These are phyloP conservation scores for Leccinum sublutescens DNA, from an alignment of 768 basidiomycete species.

Conservation along the genomic window DNA sequence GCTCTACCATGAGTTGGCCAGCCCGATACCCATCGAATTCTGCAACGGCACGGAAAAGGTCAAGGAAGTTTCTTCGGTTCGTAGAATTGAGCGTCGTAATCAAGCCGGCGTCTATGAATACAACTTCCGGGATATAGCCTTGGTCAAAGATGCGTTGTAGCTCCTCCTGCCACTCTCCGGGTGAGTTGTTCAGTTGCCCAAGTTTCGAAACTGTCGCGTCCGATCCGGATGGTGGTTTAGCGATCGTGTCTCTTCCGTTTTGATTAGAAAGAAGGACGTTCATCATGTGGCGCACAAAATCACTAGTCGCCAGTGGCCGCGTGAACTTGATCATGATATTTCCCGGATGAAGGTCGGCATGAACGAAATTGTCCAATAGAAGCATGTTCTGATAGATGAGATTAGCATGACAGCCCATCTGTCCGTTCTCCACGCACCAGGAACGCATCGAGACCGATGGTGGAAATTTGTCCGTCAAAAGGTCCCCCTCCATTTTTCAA, in stretches of 20 bases:
- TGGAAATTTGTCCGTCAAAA: conserved; percentile 86
- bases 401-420: conserved; percentile 2
- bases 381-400: conserved; percentile 80
- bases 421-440: conserved; percentile 52
- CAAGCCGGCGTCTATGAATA: conserved; percentile 96
- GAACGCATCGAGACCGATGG: conserved; percentile 92
- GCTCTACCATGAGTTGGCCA: conserved; percentile 94
- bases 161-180: conserved; percentile 66
- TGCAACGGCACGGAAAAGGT: conserved; percentile 93
- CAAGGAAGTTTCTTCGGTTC: conserved; percentile 93
- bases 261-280: conserved; percentile 47
- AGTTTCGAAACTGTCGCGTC: conserved; percentile 71
- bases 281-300: conserved; percentile 62
- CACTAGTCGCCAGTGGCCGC: conserved; percentile 71
- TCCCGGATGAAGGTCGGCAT: conserved; percentile 87
- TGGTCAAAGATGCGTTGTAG: conserved; percentile 56
- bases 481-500: conserved; percentile 89
- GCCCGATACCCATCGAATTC: conserved; percentile 96
- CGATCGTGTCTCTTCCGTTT: conserved; percentile 21
- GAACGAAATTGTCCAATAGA: conserved; percentile 95
- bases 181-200: conserved; percentile 53
- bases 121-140: conserved; percentile 91
- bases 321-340: conserved; percentile 99
- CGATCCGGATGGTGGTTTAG: conserved; percentile 42
- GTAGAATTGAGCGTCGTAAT: conserved; percentile 79